phyloP scores from a whole-genome alignment of 176 grass and related monocot genomes.

The Otatea glauca region DNA sequence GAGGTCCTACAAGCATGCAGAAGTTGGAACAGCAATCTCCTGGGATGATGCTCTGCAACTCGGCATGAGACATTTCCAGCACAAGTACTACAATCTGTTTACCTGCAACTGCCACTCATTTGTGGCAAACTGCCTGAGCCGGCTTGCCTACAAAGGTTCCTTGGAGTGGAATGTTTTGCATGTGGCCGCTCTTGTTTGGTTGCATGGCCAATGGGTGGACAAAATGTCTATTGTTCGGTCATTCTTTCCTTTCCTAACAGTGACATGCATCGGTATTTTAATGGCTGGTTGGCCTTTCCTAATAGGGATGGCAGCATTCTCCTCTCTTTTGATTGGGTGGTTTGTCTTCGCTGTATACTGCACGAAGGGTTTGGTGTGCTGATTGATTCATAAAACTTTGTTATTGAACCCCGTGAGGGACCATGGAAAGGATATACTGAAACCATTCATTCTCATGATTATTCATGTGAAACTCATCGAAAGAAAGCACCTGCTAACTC shows the following conservation, averaged over 20 bases:
- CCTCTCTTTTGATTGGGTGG: constrained; percentile 78
- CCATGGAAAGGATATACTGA: neutral
- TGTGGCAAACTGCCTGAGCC: constrained; percentile 74
- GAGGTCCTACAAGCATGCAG: constrained; percentile 68
- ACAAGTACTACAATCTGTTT: constrained; percentile 92
- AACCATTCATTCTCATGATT: constrained; percentile 5
- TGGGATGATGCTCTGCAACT: constrained; percentile 75
- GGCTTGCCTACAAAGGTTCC: constrained; percentile 62
- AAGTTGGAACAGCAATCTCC: constrained; percentile 68
- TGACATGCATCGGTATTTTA: constrained; percentile 67
- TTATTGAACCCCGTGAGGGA: neutral
- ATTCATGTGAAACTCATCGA: neutral
- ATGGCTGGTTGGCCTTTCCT: constrained; percentile 90
- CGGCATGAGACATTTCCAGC: constrained; percentile 74
- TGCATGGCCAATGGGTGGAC: constrained; percentile 73
- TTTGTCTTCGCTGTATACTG: constrained; percentile 78
- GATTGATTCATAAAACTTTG: constrained; percentile 32
- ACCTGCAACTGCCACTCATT: constrained; percentile 89
- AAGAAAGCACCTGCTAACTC: neutral
- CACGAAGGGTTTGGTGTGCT: constrained; percentile 63
- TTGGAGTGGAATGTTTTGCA: constrained; percentile 71
- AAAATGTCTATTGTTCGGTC: constrained; percentile 69
- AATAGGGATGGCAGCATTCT: constrained; percentile 78
- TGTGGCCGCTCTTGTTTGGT: constrained; percentile 67
- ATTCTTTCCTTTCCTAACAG: constrained; percentile 63